Percentiles rank a stretch among this genome's conserved stretches.
These are phyloP conservation scores for Prunus dulcis DNA, from an alignment of 306 rosid species.

Conservation along the genomic window DNA sequence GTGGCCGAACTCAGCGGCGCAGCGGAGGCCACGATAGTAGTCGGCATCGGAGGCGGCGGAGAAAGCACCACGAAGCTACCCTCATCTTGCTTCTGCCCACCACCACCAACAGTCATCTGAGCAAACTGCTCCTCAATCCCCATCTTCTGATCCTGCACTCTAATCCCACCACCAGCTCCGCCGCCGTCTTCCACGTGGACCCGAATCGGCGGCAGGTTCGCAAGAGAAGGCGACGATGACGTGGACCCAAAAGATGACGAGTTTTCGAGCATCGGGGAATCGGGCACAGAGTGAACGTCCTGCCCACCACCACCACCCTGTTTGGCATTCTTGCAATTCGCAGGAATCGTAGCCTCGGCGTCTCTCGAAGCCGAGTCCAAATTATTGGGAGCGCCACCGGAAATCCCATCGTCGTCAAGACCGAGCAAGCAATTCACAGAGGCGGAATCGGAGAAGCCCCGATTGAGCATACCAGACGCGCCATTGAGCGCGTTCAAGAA, in stretches of 20 bases:
- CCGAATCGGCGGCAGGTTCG: constrained; percentile 87
- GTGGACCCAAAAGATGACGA: constrained; percentile 91
- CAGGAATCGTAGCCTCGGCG: constrained; percentile 41
- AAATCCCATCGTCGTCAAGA: constrained; percentile 58
- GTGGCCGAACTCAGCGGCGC: constrained; percentile 39
- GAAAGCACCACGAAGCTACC: constrained; percentile 45
- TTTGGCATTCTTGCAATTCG: constrained; percentile 56
- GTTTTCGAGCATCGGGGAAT: constrained; percentile 90
- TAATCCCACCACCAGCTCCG: constrained; percentile 32
- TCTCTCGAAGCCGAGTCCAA: constrained; percentile 51
- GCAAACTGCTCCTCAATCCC: constrained; percentile 93
- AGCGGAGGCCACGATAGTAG: constrained; percentile 31
- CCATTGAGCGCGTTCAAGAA: constrained; percentile 67
- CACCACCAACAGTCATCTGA: constrained; percentile 52
- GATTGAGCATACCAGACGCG: constrained; percentile 53
- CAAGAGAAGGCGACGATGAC: constrained; percentile 81
- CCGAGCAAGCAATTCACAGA: constrained; percentile 78
- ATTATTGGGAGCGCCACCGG: constrained; percentile 31
- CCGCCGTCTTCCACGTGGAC: constrained; percentile 65
- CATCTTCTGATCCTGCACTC: constrained; percentile 71
- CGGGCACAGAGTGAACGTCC: constrained; percentile 94
- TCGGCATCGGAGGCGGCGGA: constrained; percentile 64
- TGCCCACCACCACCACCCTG: constrained; percentile 35
- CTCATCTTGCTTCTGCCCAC: constrained; percentile 61
- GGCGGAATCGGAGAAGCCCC: constrained; percentile 80